Evolutionary conservation across 176 grass and related monocot species (phyloP), one percentile per base, ranked within the genome.

Genomic region (Triticum monococcum): DNA sequence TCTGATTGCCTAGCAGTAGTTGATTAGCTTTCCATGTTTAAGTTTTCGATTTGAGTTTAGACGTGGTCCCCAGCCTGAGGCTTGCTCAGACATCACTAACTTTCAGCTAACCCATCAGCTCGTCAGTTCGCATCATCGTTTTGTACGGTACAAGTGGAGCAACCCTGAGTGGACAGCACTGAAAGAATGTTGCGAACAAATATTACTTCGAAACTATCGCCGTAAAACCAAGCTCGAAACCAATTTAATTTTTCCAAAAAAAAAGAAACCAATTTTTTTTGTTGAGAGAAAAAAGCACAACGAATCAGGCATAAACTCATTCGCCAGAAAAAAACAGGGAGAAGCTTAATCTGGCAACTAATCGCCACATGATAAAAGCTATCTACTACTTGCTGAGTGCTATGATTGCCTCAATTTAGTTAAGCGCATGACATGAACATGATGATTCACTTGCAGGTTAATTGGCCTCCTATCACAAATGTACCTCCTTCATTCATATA

Each of bases 41-140:
- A 59, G 11, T 4, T 84, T 75, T 68, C 25, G 5, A 56, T 38
- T 60, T 28, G 26, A 60, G 85, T 84, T 87, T 22, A 84, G 67
- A 74, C 59, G 84, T 45, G 12, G 68, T 60, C 14, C 66, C 36
- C 43, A 35, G 48, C 72, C 56, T 16, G 22, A 48, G 38, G 12
- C 75, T 79, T 75, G 75, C 85, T 87, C 75, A 79, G 57, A 84
- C 80, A 79, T 90, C 89, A 87, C 80, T 87, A 72, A 32, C 23
- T 22, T 82, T 41, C 9, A 57, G 25, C 36, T 32, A 61, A 37
- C 62, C 36, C 64, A 71, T 77, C 50, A 38, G 73, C 25, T 76
- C 45, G 43, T 43, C 57, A 35, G 24, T 74, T 83, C 57, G 32
- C 74, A 75, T 75, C 45, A 59, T 41, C 25, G 9, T 81, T 48